Percentiles rank a stretch among this genome's conserved stretches.
Evolutionary conservation across 768 basidiomycete genomes (phyloP).

Genomic region (Tulasnella sp.): DNA sequence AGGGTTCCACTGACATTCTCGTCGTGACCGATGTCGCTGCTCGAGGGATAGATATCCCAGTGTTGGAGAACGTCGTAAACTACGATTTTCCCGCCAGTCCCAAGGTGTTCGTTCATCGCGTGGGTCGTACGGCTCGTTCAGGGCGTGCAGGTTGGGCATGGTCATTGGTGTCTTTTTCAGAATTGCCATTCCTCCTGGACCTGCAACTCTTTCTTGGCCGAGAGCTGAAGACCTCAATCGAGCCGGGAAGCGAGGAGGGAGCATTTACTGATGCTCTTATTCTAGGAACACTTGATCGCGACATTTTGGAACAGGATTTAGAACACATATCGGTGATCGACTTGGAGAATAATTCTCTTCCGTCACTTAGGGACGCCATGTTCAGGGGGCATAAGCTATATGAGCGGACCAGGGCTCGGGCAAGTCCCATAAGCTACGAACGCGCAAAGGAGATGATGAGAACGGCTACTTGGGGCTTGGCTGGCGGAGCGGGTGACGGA

Average conservation of each 20-base stretch:
- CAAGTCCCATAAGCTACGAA: conserved; percentile 80
- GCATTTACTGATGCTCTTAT: conserved; percentile 73
- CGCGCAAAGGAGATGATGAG: conserved; percentile 88
- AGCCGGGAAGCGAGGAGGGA: conserved; percentile 51
- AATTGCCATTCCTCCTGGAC: conserved; percentile 89
- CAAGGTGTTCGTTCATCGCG: conserved; percentile 93
- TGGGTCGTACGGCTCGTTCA: conserved; percentile 94
- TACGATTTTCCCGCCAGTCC: conserved; percentile 97
- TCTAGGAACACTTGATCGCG: conserved; percentile 81
- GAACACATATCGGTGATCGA: conserved; percentile 76
- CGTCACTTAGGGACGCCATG: conserved; percentile 77
- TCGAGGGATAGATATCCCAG: conserved; percentile 95
- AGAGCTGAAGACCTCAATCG: conserved; percentile 63
- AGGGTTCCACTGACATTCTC: conserved; percentile 75
- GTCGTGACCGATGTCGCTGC: conserved; percentile 99
- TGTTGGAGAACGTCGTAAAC: conserved; percentile 95
- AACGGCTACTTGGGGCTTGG: conserved; percentile 71
- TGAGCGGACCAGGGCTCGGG: conserved; percentile 90
- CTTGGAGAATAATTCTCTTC: conserved; percentile 63
- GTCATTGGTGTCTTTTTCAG: conserved; percentile 85
- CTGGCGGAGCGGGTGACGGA: conserved; percentile 54
- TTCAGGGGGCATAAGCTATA: conserved; percentile 89
- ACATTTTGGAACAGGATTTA: conserved; percentile 77
- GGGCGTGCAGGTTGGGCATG: conserved; percentile 96
- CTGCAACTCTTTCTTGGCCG: conserved; percentile 89